Conservation (phyloP, 768 basidiomycete species). For the Pleurotus djamor region DNA sequence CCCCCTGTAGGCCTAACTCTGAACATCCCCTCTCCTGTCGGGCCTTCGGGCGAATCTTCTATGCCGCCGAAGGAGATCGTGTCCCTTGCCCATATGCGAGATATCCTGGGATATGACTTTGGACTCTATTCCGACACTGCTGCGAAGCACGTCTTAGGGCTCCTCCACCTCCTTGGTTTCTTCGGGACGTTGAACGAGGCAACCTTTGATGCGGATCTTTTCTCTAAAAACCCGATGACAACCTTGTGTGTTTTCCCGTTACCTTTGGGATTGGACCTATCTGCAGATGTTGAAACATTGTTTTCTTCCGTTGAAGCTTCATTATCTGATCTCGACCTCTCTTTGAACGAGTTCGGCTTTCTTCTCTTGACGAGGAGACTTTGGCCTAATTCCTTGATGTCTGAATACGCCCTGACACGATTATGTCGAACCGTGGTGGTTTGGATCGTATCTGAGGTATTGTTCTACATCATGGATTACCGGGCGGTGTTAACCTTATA, state of each 20-base stretch:
- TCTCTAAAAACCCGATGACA: slow-evolving; percentile 34
- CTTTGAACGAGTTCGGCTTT: slow-evolving; percentile 73
- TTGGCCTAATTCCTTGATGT: slow-evolving; percentile 73
- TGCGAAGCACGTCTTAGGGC: slow-evolving; percentile 51
- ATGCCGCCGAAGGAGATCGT: slow-evolving; percentile 56
- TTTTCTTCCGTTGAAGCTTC: slow-evolving; percentile 71
- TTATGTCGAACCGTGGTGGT: slow-evolving; percentile 54
- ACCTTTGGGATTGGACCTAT: slow-evolving; percentile 69
- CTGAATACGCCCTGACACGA: slow-evolving; percentile 67
- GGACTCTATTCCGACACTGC: slow-evolving; percentile 51
- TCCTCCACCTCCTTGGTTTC: slow-evolving; percentile 63
- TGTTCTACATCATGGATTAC: slow-evolving; percentile 8
- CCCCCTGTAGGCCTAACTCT: slow-evolving; percentile 27
- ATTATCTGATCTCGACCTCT: slow-evolving; percentile 67
- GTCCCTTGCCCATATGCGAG: slow-evolving; percentile 56
- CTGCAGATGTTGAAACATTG: slow-evolving; percentile 69
- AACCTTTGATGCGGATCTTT: slow-evolving; percentile 32
- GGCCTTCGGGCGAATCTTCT: slow-evolving; percentile 16
- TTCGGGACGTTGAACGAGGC: slow-evolving; percentile 35
- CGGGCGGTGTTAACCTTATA: slow-evolving; percentile 1
- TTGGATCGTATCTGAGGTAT: slow-evolving; percentile 78
- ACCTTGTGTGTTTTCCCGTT: slow-evolving; percentile 60
- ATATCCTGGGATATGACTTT: slow-evolving; percentile 59
- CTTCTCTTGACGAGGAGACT: slow-evolving; percentile 65
- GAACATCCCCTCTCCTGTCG: slow-evolving; percentile 28